phyloP scores from a whole-genome alignment of 2,329 filamentous ascomycete species.

The Eurotiales sp. region DNA sequence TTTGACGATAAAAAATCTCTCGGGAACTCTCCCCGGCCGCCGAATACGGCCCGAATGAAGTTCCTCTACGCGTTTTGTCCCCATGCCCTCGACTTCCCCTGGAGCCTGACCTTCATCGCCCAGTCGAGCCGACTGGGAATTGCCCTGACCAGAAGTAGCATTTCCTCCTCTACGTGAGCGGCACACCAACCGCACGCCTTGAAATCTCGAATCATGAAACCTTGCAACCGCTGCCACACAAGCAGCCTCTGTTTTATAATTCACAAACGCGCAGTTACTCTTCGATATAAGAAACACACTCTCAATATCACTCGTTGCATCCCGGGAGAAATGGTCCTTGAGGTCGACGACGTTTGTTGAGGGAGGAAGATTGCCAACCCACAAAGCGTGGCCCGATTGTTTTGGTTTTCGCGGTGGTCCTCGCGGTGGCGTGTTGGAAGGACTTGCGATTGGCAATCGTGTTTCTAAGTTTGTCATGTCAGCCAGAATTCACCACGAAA shows the following conservation, averaged over 20 bases:
- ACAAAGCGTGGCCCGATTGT: constrained; percentile 80
- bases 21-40: constrained; percentile 46
- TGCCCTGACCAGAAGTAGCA: constrained; percentile 35
- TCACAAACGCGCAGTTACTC: constrained; percentile 96
- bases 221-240: constrained; percentile 74
- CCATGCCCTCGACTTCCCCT: constrained; percentile 18
- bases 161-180: constrained; percentile 63
- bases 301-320: constrained; percentile 70
- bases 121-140: constrained; percentile 25
- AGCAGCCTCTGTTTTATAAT: constrained; percentile 76
- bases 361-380: constrained; percentile 91
- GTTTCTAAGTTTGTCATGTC: neutral
- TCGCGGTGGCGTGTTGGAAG: constrained; percentile 48
- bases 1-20: constrained; percentile 89
- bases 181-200: constrained; percentile 80
- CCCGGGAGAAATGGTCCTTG: constrained; percentile 85
- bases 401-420: constrained; percentile 65
- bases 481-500: neutral
- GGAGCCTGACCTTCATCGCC: constrained; percentile 17
- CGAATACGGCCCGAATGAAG: neutral
- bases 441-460: constrained; percentile 12
- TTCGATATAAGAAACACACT: constrained; percentile 93
- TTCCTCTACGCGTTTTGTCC: neutral
- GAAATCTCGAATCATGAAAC: constrained; percentile 87
- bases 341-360: constrained; percentile 75